phyloP scores from a whole-genome alignment of 805 yeast genomes.

The Ogataea wickerhamii region DNA sequence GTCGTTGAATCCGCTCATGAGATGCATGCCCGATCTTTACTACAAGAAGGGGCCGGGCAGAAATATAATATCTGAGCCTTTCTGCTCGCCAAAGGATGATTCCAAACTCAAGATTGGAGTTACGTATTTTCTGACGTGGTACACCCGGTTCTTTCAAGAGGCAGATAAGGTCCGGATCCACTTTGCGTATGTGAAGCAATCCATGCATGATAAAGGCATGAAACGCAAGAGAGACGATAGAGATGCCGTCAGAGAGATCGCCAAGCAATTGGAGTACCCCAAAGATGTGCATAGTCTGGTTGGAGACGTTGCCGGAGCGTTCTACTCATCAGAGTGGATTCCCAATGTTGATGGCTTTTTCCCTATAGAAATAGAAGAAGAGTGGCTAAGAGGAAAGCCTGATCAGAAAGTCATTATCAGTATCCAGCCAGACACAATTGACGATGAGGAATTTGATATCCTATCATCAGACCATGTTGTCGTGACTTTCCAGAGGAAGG shows the following conservation, averaged over 20 bases:
- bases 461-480: constrained; percentile 40
- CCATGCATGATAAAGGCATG: constrained; percentile 52
- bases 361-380: constrained; percentile 57
- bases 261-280: constrained; percentile 17
- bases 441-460: constrained; percentile 64
- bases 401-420: constrained; percentile 58
- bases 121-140: constrained; percentile 82
- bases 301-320: constrained; percentile 38
- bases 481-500: constrained; percentile 47
- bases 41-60: constrained; percentile 60
- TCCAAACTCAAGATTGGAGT: constrained; percentile 52
- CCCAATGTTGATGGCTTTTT: constrained; percentile 55
- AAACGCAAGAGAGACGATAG: constrained; percentile 36
- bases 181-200: constrained; percentile 60
- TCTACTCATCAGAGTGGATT: constrained; percentile 73
- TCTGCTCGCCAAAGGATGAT: constrained; percentile 75
- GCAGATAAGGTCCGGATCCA: constrained; percentile 65
- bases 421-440: constrained; percentile 66
- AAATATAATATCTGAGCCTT: constrained; percentile 62
- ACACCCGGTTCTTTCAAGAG: constrained; percentile 57
- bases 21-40: constrained; percentile 82
- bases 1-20: constrained; percentile 67
- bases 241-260: constrained; percentile 18
- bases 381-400: constrained; percentile 59
- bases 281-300: constrained; percentile 8